phyloP scores from a whole-genome alignment of 768 basidiomycete genomes.

The Xerocomellus intermedius region DNA sequence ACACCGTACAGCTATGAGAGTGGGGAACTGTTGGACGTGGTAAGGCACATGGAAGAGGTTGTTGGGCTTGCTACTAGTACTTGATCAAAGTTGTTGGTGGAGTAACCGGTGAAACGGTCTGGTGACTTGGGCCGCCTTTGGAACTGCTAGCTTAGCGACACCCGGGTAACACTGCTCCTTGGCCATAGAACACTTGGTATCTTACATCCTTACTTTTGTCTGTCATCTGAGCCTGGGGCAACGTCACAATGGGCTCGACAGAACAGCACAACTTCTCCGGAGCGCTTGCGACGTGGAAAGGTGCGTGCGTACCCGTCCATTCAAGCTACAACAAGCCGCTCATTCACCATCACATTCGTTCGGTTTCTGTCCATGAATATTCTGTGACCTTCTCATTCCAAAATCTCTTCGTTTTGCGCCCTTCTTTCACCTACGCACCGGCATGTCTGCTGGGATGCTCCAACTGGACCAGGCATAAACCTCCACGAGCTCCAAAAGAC shows the following conservation, averaged over 20 bases:
- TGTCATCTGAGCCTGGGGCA: background rate
- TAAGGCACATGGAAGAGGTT: slow-evolving; percentile 11
- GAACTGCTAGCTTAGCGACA: background rate
- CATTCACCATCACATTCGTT: background rate
- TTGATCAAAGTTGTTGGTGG: no score
- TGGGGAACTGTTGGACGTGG: slow-evolving; percentile 13
- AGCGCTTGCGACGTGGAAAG: slow-evolving; percentile 90
- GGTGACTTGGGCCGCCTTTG: no score
- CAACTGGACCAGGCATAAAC: slow-evolving; percentile 63
- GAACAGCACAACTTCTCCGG: slow-evolving; percentile 86
- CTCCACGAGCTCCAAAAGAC: slow-evolving; percentile 89
- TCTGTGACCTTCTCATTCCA: background rate
- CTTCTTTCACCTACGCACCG: background rate
- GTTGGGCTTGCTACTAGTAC: slow-evolving; percentile 5
- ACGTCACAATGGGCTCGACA: slow-evolving; percentile 26
- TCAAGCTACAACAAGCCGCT: background rate
- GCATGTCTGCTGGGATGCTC: background rate
- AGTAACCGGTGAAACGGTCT: no score
- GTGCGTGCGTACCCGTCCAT: slow-evolving; percentile 38
- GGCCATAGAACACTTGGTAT: no score
- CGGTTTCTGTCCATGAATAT: background rate
- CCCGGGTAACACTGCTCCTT: background rate
- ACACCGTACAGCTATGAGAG: slow-evolving; percentile 16
- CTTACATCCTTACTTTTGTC: background rate
- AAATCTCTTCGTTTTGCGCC: background rate